Conservation (phyloP, 495 filamentous ascomycete species). For the Aspergillus wentii region DNA sequence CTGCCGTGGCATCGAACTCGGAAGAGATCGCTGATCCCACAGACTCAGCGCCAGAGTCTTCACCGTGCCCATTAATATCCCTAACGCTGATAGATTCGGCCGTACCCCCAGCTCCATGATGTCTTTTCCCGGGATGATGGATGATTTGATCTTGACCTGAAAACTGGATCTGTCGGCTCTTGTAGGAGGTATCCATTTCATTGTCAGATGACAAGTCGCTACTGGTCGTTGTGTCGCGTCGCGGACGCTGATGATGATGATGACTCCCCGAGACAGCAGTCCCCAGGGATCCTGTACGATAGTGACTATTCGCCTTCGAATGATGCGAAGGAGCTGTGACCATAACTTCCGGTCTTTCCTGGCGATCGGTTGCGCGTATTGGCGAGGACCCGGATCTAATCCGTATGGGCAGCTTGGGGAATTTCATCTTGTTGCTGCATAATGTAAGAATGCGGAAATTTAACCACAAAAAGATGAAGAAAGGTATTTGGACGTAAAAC, state of each 20-base stretch:
- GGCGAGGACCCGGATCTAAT: conserved; percentile 84
- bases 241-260: conserved; percentile 66
- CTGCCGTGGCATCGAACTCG: conserved; percentile 62
- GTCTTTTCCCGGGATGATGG: conserved; percentile 53
- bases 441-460: too few relatives aligned
- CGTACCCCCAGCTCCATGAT: conserved; percentile 46
- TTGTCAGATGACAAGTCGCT: conserved; percentile 91
- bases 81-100: conserved; percentile 29
- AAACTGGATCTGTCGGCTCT: conserved; percentile 52
- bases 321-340: conserved; percentile 50
- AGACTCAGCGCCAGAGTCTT: conserved; percentile 59
- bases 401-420: conserved; percentile 89
- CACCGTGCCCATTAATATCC: conserved; percentile 48
- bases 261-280: conserved; percentile 64
- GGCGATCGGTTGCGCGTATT: conserved; percentile 52
- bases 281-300: conserved; percentile 70
- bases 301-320: conserved; percentile 40
- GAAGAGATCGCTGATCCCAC: conserved; percentile 62
- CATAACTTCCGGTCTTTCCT: conserved; percentile 50
- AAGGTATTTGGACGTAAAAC: conserved; percentile 13
- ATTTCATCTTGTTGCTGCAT: conserved; percentile 97
- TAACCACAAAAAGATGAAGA: too few relatives aligned
- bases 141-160: conserved; percentile 46
- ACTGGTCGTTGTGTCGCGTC: conserved; percentile 84
- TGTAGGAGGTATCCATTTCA: conserved; percentile 70